Evolutionary conservation across 2,329 filamentous ascomycete species (phyloP).

Genomic region (Monosporascus sp.): DNA sequence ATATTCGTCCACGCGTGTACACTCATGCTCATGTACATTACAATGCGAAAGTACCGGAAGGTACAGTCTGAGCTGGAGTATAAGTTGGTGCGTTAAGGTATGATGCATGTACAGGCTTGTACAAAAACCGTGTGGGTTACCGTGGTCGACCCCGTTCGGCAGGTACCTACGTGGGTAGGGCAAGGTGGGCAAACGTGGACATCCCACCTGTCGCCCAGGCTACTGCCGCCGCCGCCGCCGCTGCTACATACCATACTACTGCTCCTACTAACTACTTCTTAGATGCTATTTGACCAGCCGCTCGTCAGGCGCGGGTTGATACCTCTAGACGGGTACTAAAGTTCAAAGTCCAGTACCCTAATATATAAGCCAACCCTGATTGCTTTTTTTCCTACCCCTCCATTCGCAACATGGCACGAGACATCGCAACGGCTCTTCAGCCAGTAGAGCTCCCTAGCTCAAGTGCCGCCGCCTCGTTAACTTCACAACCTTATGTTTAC

Average conservation of each 20-base stretch:
- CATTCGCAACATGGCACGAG: conserved; percentile 2
- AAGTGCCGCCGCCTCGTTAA: neutral
- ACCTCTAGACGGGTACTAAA: neutral
- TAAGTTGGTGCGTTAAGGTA: too few species aligned
- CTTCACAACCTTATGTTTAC: neutral
- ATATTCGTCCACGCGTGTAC: too few species aligned
- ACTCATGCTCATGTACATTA: neutral
- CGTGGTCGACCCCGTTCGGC: too few species aligned
- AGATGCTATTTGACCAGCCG: neutral
- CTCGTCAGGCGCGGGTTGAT: neutral
- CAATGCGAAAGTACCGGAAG: neutral
- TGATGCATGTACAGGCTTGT: too few species aligned
- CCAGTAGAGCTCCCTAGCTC: neutral
- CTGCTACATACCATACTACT: neutral
- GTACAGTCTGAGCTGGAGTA: neutral
- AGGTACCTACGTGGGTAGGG: too few species aligned
- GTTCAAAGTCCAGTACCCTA: neutral
- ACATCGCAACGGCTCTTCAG: conserved; percentile 1
- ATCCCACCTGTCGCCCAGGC: too few species aligned
- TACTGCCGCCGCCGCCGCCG: neutral
- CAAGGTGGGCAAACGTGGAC: conserved; percentile 1
- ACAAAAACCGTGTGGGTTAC: too few species aligned
- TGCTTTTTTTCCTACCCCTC: neutral
- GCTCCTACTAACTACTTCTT: neutral
- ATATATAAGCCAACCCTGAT: conserved; percentile 1